phyloP scores from a whole-genome alignment of 768 basidiomycete genomes.

The Rickenella mellea region DNA sequence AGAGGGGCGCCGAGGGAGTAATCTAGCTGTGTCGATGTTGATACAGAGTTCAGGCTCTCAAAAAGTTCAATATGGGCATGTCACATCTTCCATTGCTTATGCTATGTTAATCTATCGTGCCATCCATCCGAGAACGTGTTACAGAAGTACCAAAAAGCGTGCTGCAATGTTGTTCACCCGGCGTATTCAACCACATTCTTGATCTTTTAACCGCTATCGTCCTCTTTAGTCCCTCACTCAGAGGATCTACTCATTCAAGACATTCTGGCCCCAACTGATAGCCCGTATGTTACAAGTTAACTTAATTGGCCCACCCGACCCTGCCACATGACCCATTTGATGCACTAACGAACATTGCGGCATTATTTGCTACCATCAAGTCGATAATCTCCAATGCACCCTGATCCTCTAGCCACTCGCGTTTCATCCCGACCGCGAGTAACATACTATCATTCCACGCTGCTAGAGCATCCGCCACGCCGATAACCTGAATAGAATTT shows the following conservation, averaged over 20 bases:
- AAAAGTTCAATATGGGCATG: constrained; percentile 21
- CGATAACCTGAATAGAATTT: constrained; percentile 31
- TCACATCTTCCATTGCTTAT: constrained; percentile 18
- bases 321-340: constrained; percentile 35
- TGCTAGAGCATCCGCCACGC: constrained; percentile 27
- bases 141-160: no score
- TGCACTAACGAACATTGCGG: constrained; percentile 42
- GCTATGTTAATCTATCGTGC: constrained; percentile 10
- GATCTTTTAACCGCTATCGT: constrained; percentile 13
- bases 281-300: constrained; percentile 3
- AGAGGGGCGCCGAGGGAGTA: constrained; percentile 76
- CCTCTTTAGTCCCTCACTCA: no score
- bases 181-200: constrained; percentile 37
- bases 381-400: constrained; percentile 49
- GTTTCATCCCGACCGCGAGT: constrained; percentile 15
- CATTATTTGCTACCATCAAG: constrained; percentile 40
- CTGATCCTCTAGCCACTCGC: constrained; percentile 31
- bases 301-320: constrained; percentile 37
- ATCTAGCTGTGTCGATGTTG: constrained; percentile 2
- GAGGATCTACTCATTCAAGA: no score
- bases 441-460: no score
- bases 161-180: no score
- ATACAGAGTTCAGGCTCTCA: not conserved
- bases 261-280: no score
- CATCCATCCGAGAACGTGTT: no score